Base-by-base conservation (phyloP, 805 yeast species). In the Kockiozyma suomiensis region DNA sequence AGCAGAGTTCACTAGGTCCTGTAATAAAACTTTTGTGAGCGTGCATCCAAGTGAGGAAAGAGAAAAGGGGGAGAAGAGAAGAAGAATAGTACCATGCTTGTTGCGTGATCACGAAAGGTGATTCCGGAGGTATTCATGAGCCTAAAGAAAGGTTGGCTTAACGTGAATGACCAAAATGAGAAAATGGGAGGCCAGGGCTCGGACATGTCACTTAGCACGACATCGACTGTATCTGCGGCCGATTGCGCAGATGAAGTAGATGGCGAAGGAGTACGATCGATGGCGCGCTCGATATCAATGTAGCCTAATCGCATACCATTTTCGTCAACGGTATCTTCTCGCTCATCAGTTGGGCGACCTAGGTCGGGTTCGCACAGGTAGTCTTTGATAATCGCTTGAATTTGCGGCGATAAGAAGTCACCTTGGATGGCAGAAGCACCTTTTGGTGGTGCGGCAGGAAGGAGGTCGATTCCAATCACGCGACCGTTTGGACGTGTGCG, bases 1-100 rank as follows among this genome's bases (percentile, higher is more conserved):
- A 0, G 96, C 97, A 0, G 97, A 97, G 68, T 90, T 94, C 73
- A 97, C 93, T 30, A 93, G 76, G 70, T 92, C 92, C 89, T 76
- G 30, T 19, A 15, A 25, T 17, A 30, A 3, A 12, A 15, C 13
- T 28, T 15, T 33, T 19, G 26, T 50, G 60, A 53, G 42, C 6
- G 28, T 4, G 13, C 4, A 38, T 15, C 19, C 7, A 21, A 8
- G 5, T 12, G 10, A 12, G 25, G 46, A 13, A 21, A 33, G 2
- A 17, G 2, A 30, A 12, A 38, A 15, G 30, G 12, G 47, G 10
- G n/a, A 1, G 17, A 17, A 32, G 32, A 26, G 21, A 23, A 30
- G 40, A 23, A 21, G 21, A 28, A 33, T 73, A 82, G 70, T 68
- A 81, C 89, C 65, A 94, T 87, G 62, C 97, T 90, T 66, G 83